Evolutionary conservation across 2,329 filamentous ascomycete species (phyloP).

Genomic region (Ascochyta fabae): DNA sequence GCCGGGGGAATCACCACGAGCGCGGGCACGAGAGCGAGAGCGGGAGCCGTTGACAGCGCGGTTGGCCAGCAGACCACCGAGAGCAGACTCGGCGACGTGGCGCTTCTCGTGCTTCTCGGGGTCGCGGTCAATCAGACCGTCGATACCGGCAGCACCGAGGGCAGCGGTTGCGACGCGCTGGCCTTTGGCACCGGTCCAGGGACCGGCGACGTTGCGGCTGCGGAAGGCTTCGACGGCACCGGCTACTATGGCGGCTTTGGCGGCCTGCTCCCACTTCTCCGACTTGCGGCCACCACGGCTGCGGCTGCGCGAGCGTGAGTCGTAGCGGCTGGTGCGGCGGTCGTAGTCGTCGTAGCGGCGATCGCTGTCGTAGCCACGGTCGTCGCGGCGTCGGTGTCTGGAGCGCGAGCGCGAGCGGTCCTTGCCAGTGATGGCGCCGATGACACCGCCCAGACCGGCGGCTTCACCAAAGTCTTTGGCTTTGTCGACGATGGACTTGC

Average conservation of each 20-base stretch:
- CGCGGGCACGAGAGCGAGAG: conserved; percentile 61
- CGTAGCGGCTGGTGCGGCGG: conserved; percentile 54
- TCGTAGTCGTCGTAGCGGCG: conserved; percentile 37
- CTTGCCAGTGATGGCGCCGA: conserved; percentile 59
- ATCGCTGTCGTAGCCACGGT: conserved; percentile 58
- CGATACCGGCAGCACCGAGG: conserved; percentile 81
- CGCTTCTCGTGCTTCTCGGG: conserved; percentile 77
- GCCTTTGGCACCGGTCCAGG: conserved; percentile 90
- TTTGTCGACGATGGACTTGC: conserved; percentile 64
- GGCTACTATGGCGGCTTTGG: conserved; percentile 87
- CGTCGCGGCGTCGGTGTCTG: conserved; percentile 47
- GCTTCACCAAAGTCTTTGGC: conserved; percentile 62
- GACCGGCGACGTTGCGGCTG: conserved; percentile 84
- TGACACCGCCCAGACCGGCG: conserved; percentile 64
- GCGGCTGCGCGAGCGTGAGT: conserved; percentile 60
- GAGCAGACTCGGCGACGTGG: conserved; percentile 82
- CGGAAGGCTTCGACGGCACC: conserved; percentile 93
- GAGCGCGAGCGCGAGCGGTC: conserved; percentile 67
- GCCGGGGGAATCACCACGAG: conserved; percentile 50
- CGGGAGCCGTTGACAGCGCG: conserved; percentile 81
- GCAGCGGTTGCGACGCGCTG: conserved; percentile 91
- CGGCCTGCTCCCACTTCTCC: conserved; percentile 71
- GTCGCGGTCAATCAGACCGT: conserved; percentile 73
- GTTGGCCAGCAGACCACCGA: conserved; percentile 87
- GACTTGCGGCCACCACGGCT: conserved; percentile 61